These are phyloP conservation scores for Sideroxylon spinosum DNA, from an alignment of 179 eudicot genomes.

Conservation along the genomic window DNA sequence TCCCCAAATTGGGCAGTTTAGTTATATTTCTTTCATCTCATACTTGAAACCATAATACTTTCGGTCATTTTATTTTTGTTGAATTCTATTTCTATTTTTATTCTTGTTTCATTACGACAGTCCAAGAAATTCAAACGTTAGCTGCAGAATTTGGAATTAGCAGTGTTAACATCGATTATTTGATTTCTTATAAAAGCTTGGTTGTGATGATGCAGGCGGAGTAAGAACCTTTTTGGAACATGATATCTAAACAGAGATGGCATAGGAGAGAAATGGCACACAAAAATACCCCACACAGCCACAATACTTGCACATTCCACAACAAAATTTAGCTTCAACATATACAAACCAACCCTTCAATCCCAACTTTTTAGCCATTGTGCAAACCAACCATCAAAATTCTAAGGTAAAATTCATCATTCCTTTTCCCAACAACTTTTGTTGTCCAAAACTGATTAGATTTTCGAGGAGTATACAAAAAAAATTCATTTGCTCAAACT, in stretches of 20 bases:
- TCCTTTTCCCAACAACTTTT: too few species aligned
- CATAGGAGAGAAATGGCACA: not conserved
- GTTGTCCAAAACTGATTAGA: too few species aligned
- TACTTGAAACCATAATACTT: too few species aligned
- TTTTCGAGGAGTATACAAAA: not conserved
- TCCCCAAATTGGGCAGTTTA: too few species aligned
- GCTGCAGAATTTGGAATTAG: not conserved
- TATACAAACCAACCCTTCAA: not conserved
- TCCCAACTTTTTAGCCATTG: not conserved
- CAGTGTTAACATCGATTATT: not conserved
- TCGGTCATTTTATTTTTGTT: too few species aligned
- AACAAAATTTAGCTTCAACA: not conserved
- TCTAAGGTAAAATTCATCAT: too few species aligned
- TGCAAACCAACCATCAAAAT: too few species aligned
- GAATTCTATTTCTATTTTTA: too few species aligned
- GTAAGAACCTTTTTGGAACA: not conserved
- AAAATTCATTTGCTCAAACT: constrained; percentile 11
- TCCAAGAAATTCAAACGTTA: not conserved
- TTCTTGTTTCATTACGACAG: too few species aligned
- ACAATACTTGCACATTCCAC: not conserved
- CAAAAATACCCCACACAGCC: not conserved
- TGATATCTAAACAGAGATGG: not conserved
- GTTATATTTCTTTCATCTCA: too few species aligned
- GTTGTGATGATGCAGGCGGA: not conserved
- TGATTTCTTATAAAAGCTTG: not conserved